A percentile compares a stretch with the other conserved stretches of the same genome.
Conservation (phyloP, 2,329 filamentous ascomycete genomes). For the Raffaelea ambrosiae region DNA sequence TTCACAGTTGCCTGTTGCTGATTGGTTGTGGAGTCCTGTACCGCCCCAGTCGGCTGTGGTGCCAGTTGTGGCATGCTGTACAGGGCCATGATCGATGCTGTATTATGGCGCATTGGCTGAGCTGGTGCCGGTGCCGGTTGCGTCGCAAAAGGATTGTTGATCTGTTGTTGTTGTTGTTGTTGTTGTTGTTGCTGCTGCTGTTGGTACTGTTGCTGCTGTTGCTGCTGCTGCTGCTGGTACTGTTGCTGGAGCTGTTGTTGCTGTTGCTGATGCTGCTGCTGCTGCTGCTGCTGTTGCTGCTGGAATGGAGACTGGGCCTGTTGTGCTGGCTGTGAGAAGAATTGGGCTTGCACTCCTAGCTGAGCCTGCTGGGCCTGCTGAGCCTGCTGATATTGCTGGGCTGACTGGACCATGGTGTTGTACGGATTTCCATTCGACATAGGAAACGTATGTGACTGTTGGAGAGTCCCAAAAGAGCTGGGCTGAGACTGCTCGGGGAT, state of each 20-base stretch:
- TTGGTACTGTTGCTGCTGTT: constrained; percentile 15
- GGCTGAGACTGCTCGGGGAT: constrained; percentile 44
- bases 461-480: constrained; percentile 24
- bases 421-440: constrained; percentile 7
- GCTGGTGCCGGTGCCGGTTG: constrained; percentile 21
- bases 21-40: background rate
- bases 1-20: constrained; percentile 16
- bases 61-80: constrained; percentile 55
- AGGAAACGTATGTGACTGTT: constrained; percentile 9
- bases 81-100: constrained; percentile 66
- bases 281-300: constrained; percentile 12
- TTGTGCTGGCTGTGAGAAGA: background rate
- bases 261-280: constrained; percentile 5
- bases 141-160: constrained; percentile 22
- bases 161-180: constrained; percentile 7
- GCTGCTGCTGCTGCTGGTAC: background rate
- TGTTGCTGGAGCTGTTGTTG: background rate
- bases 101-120: constrained; percentile 49
- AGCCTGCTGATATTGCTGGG: background rate
- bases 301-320: background rate
- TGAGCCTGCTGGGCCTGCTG: background rate
- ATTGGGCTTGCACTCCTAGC: background rate
- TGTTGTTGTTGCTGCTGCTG: constrained; percentile 22
- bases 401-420: background rate
- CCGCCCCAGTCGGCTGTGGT: constrained; percentile 25